Conservation (phyloP, 2,329 filamentous ascomycete species). For the Chrysoporthe austroafricana region DNA sequence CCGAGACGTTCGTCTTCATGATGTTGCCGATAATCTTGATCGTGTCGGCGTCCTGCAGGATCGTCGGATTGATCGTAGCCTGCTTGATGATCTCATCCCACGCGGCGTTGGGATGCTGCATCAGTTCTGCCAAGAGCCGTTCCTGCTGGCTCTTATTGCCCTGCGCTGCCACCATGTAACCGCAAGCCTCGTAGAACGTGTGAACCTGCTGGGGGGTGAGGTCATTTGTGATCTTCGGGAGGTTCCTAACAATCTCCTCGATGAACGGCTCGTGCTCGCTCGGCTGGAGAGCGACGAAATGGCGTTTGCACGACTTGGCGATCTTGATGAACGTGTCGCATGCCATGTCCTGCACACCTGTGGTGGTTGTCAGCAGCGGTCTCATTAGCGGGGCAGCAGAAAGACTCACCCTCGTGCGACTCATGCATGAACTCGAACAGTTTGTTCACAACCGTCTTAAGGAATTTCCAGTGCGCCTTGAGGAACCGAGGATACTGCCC, state of each 20-base stretch:
- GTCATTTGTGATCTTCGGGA: constrained; percentile 94
- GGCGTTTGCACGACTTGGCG: constrained; percentile 94
- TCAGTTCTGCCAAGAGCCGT: constrained; percentile 85
- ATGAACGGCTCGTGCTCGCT: constrained; percentile 96
- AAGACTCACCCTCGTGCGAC: constrained; percentile 83
- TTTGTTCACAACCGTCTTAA: constrained; percentile 99
- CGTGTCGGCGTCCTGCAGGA: constrained; percentile 88
- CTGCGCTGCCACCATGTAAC: constrained; percentile 98
- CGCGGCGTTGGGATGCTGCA: constrained; percentile 89
- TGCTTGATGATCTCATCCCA: constrained; percentile 95
- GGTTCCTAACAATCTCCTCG: constrained; percentile 94
- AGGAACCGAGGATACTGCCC: constrained; percentile 97
- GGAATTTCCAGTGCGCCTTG: constrained; percentile 99
- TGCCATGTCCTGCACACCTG: constrained; percentile 98
- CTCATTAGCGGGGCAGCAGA: neutral
- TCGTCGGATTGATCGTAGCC: constrained; percentile 81
- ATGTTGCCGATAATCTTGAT: constrained; percentile 99
- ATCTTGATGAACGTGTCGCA: constrained; percentile 99
- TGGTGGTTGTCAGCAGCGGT: constrained; percentile 34
- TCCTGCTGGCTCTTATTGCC: constrained; percentile 95
- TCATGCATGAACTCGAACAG: constrained; percentile 99
- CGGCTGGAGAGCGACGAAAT: constrained; percentile 94
- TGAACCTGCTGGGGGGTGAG: constrained; percentile 96
- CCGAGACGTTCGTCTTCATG: constrained; percentile 99
- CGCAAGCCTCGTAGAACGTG: constrained; percentile 98